Base-by-base conservation (phyloP, 164 flowering plant genomes). In the Akebia trifoliata region DNA sequence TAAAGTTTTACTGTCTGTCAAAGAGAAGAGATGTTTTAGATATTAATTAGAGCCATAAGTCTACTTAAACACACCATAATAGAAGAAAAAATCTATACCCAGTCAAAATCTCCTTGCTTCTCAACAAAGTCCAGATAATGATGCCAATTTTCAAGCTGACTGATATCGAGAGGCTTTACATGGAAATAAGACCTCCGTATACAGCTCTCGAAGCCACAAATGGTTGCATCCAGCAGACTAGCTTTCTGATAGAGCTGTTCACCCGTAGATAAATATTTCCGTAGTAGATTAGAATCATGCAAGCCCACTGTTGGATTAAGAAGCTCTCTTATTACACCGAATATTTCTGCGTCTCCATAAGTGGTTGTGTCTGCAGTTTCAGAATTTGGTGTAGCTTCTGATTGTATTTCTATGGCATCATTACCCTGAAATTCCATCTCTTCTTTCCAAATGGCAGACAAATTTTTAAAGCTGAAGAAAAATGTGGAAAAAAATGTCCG, bases 141-240 rank as follows among this genome's bases (percentile, higher is more conserved):
- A 73, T 90, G 96, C 98, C 98, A 93, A 70, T 84, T 93, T 53
- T 80, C 76, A 42, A 93, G 69, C 56, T 93, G 85, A 66, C 31
- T 42, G 45, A 28, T 72, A 67, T 84, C 92, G 55, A 93, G 87
- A 14, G 85, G 90, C 69, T 82, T 80, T 21, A 74, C 73, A 69
- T 84, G 85, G 66, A 93, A 93, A 71, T 84, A 85, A 29, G 82
- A 63, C 74, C 94, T 84, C 57, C 62, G 70, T 21, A 93, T 85
- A 24, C 64, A 52, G 65, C 51, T 54, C 78, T 93, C 98, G 78
- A 84, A 87, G 62, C 50, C 30, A 57, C 49, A 37, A 61, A 90
- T 71, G 72, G 75, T 72, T 55, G 66, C 75, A 54, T 78, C 76
- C 61, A 86, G 42, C 26, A 71, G 67, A 52, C 76, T 64, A 45